Evolutionary conservation across 352 stramenopile species (phyloP), one percentile per base, ranked within the genome.

Genomic region (Pythium coloratum): DNA sequence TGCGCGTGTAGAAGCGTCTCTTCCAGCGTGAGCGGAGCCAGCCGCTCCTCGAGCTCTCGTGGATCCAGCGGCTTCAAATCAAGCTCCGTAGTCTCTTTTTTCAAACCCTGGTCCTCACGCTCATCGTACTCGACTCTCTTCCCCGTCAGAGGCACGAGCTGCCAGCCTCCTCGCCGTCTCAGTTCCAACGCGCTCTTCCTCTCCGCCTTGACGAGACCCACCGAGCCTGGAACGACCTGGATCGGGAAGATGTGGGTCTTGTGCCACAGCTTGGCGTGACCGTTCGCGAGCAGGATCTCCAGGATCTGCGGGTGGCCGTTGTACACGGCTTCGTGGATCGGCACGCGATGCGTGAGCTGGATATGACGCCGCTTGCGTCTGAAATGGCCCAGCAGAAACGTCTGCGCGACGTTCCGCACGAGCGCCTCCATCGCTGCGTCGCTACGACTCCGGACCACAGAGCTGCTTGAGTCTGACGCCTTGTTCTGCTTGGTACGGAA

Each of bases 291-390:
- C 49, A 94, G 46, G 24, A 91, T 76, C 8, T 72, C 67, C 30
- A 73, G 71, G 32, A 92, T 81, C 18, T 87, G 65, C 1, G 79
- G 66, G 54, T 88, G 79, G 2, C 82, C 84, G 55, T 92, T 94
- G 55, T 89, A 73, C 12, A 91, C 59, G 13, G 84, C 86, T 62
- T 94, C 86, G 38, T 92, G 82, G 28, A 94, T 69, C 18, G 86
- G 57, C 18, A 92, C 82, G n/a, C 86, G 84, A 20, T 89, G 81
- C 0, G 84, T 92, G 44, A 84, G 82, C 0, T 77, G 69, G 26
- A 81, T 84, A 14, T 82, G 65, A 1, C 59, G 60, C 1, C 89
- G 69, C 59, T 82, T 80, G 0, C 82, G 72, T 7, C 66, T 63
- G 53, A 75, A 89, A 46, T 91, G 79, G 1, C 71, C 72, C 36